Evolutionary conservation across 83 land plant genomes (phyloP), one percentile per base, ranked within the genome.

Genomic region (Larix sibirica): DNA sequence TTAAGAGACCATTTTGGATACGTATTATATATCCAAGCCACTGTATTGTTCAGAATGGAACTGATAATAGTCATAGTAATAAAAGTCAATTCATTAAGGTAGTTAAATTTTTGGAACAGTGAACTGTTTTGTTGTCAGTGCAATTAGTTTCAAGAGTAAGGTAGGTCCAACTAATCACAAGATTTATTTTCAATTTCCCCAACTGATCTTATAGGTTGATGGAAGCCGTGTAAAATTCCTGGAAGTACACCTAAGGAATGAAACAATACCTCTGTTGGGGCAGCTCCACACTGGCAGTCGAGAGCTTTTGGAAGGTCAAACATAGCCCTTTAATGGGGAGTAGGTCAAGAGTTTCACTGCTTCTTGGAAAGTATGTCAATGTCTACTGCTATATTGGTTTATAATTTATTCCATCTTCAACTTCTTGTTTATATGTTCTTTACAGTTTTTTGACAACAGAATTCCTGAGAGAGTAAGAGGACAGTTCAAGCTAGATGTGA

Each of bases 381-480:
- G 20, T 71, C 20, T 40, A 13, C 76, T 40, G 23, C 13, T 38
- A 71, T 40, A 20, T 40, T 42, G n/a, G 44, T 40, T 40, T 40
- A 54, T 54, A 12, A 54, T 54, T 54, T 54, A 36, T 18, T n/a
- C 42, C 23, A 40, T 71, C 40, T 40, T 9, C 16, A 40, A n/a
- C 76, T 71, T 42, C 76, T 40, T 71, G 76, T 31, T n/a, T 40
- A 71, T 71, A 7, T 71, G 50, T 71, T 40, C 21, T 71, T 71
- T 40, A 33, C 38, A 71, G 58, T 40, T 17, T 40, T 36, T 18
- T 18, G 9, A 40, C 13, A 54, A 54, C 20, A 71, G 31, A 4
- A 33, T 73, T 21, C 44, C 26, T 18, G 42, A 33, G 58, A 4
- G 56, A 42, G 77, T 10, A 42, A 40, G 9, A 73, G 38, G 7